Conservation (phyloP, 2,329 filamentous ascomycete species). For the Reticulascus tulasneorum region DNA sequence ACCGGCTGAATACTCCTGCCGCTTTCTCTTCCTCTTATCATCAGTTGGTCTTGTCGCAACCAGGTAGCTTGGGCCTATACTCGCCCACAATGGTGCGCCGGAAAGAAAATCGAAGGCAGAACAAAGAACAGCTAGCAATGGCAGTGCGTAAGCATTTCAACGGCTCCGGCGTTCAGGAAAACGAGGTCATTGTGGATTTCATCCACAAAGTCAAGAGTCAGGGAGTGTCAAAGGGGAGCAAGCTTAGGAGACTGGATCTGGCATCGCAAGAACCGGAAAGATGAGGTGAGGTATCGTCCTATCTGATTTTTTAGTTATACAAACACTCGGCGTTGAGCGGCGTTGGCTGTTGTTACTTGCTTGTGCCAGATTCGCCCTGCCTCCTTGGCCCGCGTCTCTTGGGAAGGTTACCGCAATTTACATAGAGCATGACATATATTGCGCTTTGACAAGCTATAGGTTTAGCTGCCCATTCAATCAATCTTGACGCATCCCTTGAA, state of each 20-base stretch:
- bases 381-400: background rate
- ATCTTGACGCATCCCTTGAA: too few relatives aligned
- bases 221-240: slow-evolving; percentile 12
- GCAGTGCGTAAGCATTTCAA: slow-evolving; percentile 82
- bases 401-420: too few relatives aligned
- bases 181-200: slow-evolving; percentile 76
- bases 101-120: slow-evolving; percentile 61
- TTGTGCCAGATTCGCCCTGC: too few relatives aligned
- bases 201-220: slow-evolving; percentile 58
- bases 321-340: background rate
- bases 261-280: slow-evolving; percentile 2
- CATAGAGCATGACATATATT: too few relatives aligned
- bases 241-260: slow-evolving; percentile 5
- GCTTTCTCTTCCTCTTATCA: slow-evolving; percentile 64
- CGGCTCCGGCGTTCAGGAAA: slow-evolving; percentile 71
- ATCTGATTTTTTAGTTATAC: background rate
- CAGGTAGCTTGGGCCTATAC: slow-evolving; percentile 62
- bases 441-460: too few relatives aligned
- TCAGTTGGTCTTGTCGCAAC: slow-evolving; percentile 56
- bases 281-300: background rate
- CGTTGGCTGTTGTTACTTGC: too few relatives aligned
- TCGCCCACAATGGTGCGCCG: slow-evolving; percentile 73
- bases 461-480: too few relatives aligned
- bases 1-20: slow-evolving; percentile 66
- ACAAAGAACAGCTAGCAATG: slow-evolving; percentile 67